Base-by-base conservation (phyloP, 805 yeast species). In the Candida verbasci region DNA sequence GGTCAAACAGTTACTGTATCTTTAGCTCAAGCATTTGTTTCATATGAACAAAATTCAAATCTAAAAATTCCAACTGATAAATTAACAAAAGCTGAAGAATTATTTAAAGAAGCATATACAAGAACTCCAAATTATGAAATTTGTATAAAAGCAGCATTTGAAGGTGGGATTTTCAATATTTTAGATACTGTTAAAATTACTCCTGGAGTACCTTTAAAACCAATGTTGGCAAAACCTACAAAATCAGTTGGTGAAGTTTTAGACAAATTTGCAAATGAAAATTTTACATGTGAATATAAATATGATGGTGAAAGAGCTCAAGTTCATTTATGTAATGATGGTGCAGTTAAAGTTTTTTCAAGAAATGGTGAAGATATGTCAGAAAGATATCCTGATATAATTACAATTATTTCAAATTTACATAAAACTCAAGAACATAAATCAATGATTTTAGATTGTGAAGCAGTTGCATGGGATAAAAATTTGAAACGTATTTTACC, bases 241-340 rank as follows among this genome's bases (percentile, higher is more conserved):
- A 91, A 93, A 53, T 76, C 96, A 2, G 81, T 93, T 24, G 76
- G 84, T n/a, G 98, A 93, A 55, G 86, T 93, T 1, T 69, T 93
- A 42, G 96, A 93, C 55, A 69, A 95, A 39, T 89, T 93, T 55
- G 84, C 83, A 45, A 87, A 81, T 31, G 82, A 81, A 47, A 76
- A 76, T 40, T 93, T 93, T 53, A 89, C 97, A 0, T 91, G 97
- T 57, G 98, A 93, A 56, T 93, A 89, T 62, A 93, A 93, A 53
- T 93, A 93, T 52, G 98, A 93, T 56, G 98, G 98, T 30, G 98
- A 93, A 62, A 75, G 98, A 49, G 97, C 97, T 0, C 98, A 93
- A 56, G 82, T 93, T 9, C 98, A 93, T 58, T 58, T 82, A 20
- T 58, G 86, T 10, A 58, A 70, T 0, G 73, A 73, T 48, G 91